Conservation (phyloP, 164 flowering plant genomes). For the Umbilicus rupestris region DNA sequence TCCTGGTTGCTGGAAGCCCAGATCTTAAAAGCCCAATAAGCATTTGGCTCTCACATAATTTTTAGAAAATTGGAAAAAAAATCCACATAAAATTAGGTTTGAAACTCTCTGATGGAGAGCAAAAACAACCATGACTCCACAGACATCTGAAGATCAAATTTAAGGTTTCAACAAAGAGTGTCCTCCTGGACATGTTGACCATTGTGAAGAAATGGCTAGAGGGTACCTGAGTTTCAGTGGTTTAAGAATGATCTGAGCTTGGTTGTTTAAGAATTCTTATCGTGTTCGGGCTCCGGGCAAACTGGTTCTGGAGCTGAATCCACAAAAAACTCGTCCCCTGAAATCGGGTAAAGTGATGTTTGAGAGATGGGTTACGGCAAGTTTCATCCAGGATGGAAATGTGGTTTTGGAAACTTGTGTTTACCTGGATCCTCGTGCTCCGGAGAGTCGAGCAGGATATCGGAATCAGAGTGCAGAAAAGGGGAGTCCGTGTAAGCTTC, state of each 20-base stretch:
- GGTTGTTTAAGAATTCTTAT: conserved; percentile 14
- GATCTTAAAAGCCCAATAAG: no score
- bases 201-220: not conserved
- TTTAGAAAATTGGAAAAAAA: no score
- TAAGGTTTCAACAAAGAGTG: not conserved
- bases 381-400: not conserved
- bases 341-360: conserved; percentile 12
- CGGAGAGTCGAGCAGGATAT: conserved; percentile 79
- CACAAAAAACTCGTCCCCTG: conserved; percentile 88
- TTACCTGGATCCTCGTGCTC: conserved; percentile 69
- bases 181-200: not conserved
- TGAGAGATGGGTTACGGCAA: not conserved
- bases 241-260: not conserved
- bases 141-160: not conserved
- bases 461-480: conserved; percentile 82
- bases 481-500: conserved; percentile 91
- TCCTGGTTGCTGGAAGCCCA: no score
- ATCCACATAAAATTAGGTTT: no score
- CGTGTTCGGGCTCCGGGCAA: conserved; percentile 41
- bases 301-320: conserved; percentile 60
- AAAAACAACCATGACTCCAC: not conserved
- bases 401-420: not conserved
- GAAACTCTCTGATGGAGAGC: not conserved
- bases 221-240: no score
- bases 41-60: no score